Conservation (phyloP, 2,329 filamentous ascomycete species). For the Sclerotinia glacialis region DNA sequence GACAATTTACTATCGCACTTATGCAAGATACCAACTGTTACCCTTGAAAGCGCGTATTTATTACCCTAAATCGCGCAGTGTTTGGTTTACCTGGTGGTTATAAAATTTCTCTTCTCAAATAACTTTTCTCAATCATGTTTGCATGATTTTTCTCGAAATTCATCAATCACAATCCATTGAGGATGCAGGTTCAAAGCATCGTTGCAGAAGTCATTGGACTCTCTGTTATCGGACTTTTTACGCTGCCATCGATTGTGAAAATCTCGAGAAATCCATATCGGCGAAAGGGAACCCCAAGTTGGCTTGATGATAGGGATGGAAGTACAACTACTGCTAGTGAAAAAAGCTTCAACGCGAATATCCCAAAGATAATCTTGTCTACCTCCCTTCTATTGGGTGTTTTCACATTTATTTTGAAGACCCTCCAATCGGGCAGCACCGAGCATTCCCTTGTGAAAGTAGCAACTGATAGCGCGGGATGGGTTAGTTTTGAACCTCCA, state of each 20-base stretch:
- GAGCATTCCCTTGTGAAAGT: slow-evolving; percentile 1
- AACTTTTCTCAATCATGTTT: neutral
- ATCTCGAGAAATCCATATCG: slow-evolving; percentile 9
- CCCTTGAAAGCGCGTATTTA: slow-evolving; percentile 12
- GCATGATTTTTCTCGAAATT: neutral
- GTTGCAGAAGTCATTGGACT: slow-evolving; percentile 21
- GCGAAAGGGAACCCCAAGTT: slow-evolving; percentile 4
- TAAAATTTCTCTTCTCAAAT: slow-evolving; percentile 6
- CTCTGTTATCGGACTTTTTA: slow-evolving; percentile 10
- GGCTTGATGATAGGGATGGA: slow-evolving; percentile 68
- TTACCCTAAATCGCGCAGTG: slow-evolving; percentile 6
- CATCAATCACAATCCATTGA: neutral
- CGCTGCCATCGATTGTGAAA: slow-evolving; percentile 14
- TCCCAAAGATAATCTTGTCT: slow-evolving; percentile 39
- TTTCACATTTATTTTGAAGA: slow-evolving; percentile 50
- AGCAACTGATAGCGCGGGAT: slow-evolving; percentile 3
- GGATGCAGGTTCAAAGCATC: slow-evolving; percentile 13
- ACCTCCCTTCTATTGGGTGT: slow-evolving; percentile 35
- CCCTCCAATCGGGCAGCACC: slow-evolving; percentile 44
- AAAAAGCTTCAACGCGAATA: slow-evolving; percentile 57
- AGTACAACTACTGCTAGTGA: slow-evolving; percentile 61
- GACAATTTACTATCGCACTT: slow-evolving; percentile 16
- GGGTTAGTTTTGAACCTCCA: slow-evolving; percentile 14
- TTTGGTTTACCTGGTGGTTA: neutral
- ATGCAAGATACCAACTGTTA: slow-evolving; percentile 15